These are phyloP conservation scores for Septoria linicola DNA, from an alignment of 2,329 filamentous ascomycete species.

Conservation along the genomic window DNA sequence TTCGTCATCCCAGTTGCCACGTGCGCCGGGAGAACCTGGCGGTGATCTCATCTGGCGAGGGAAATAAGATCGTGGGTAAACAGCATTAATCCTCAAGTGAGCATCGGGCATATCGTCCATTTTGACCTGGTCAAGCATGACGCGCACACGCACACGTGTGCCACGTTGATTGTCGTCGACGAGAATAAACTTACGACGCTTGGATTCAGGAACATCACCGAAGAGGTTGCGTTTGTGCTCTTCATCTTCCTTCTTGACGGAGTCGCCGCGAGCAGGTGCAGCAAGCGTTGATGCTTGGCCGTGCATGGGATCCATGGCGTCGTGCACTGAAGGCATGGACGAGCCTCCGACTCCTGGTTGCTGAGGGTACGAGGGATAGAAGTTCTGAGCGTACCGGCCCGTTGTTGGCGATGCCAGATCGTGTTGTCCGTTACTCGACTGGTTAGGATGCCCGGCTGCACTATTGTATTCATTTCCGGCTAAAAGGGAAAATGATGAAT, in stretches of 20 bases:
- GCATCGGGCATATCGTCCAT: slow-evolving; percentile 95
- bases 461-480: slow-evolving; percentile 61
- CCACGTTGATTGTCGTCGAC: slow-evolving; percentile 85
- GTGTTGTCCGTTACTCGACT: slow-evolving; percentile 57
- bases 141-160: slow-evolving; percentile 79
- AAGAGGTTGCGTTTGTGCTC: slow-evolving; percentile 70
- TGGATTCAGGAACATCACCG: slow-evolving; percentile 81
- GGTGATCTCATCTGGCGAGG: slow-evolving; percentile 89
- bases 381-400: slow-evolving; percentile 71
- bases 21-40: slow-evolving; percentile 71
- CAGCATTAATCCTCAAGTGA: slow-evolving; percentile 84
- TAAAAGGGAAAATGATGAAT: slow-evolving; percentile 44
- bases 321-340: slow-evolving; percentile 65
- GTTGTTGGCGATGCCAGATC: slow-evolving; percentile 59
- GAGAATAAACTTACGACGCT: slow-evolving; percentile 93
- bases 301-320: slow-evolving; percentile 52
- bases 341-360: slow-evolving; percentile 56
- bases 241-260: slow-evolving; percentile 53
- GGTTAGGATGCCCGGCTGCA: slow-evolving; percentile 64
- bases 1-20: slow-evolving; percentile 70
- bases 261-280: slow-evolving; percentile 40
- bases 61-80: slow-evolving; percentile 89
- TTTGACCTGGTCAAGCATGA: slow-evolving; percentile 89
- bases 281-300: slow-evolving; percentile 35
- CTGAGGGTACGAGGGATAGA: slow-evolving; percentile 68